Evolutionary conservation across 129 eudicot species (phyloP), one percentile per base, ranked within the genome.

Genomic region (Saposhnikovia divaricata): DNA sequence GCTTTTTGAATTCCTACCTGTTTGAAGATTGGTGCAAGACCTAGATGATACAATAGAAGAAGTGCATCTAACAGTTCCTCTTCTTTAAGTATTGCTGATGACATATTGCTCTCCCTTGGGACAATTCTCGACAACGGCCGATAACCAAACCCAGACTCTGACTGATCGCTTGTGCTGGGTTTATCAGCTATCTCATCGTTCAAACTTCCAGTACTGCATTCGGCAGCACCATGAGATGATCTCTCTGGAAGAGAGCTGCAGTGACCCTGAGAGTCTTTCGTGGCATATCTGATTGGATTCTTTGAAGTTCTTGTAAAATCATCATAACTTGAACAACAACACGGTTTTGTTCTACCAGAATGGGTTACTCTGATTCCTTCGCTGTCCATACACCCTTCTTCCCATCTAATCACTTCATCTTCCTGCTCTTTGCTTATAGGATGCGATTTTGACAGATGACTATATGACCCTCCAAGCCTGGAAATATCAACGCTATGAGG

Each of bases 1-100:
- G 18, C 31, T 27, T 11, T 63, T 61, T 37, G 27, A 46, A 55
- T 47, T 63, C 80, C 80, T 74, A 91, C 98, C 98, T 92, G 97
- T 88, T 90, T 96, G 82, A 89, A 89, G 81, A 90, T 92, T 43
- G 99, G 99, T 40, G 99, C 98, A 82, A 96, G 89, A 44, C 98
- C 99, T 87, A 92, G 82, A 77, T 96, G 92, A 83, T 96, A 96
- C 82, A 96, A 77, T 79, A 92, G 72, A 75, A 96, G 99, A 98
- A 96, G 85, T 63, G 97, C 93, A 86, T 96, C 99, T 63, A 96
- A 83, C 80, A 96, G 99, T 72, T 96, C 99, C 87, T 96, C 99
- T 81, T 96, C 98, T 82, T 89, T 85, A 78, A 96, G 86, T n/a
- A 87, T 87, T 65, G 98, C 89, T 51, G 99, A 89, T 79, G 97